These are phyloP conservation scores for Prunella vulgaris DNA, from an alignment of 257 asterid genomes.

Conservation along the genomic window DNA sequence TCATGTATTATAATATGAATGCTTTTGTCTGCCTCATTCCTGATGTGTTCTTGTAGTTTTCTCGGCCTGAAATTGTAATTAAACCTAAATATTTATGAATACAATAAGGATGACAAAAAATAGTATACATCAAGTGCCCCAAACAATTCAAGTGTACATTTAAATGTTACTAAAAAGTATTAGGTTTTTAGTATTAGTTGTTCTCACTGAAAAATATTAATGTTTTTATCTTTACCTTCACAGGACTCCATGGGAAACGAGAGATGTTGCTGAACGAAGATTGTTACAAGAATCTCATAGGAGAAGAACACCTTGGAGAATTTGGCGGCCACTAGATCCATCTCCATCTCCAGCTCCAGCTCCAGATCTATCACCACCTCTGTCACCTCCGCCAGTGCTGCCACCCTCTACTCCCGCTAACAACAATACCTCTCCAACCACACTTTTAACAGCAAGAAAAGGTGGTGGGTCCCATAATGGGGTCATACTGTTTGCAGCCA, in stretches of 20 bases:
- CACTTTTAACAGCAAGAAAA: slow-evolving; percentile 24
- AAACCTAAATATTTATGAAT: not conserved
- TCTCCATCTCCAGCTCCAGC: slow-evolving; percentile 13
- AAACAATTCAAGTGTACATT: not conserved
- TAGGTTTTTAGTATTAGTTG: no score
- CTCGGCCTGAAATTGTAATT: not conserved
- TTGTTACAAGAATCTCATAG: slow-evolving; percentile 27
- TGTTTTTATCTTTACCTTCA: slow-evolving; percentile 7
- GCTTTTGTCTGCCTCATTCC: not conserved
- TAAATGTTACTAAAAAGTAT: no score
- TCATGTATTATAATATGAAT: not conserved
- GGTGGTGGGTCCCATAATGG: not conserved
- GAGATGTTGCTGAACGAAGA: slow-evolving; percentile 37
- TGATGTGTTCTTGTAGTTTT: not conserved
- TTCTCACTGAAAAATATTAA: no score
- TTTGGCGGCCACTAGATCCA: not conserved
- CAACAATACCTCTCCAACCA: slow-evolving; percentile 29
- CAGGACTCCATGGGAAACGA: slow-evolving; percentile 41
- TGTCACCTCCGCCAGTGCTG: slow-evolving; percentile 23
- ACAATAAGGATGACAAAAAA: not conserved
- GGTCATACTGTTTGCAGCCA: slow-evolving; percentile 34
- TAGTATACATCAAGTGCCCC: not conserved
- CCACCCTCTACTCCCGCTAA: slow-evolving; percentile 24
- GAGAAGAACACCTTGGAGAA: not conserved
- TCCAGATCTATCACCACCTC: not conserved